These are phyloP conservation scores for Crassisporium funariophilum DNA, from an alignment of 768 basidiomycete genomes.

Conservation along the genomic window DNA sequence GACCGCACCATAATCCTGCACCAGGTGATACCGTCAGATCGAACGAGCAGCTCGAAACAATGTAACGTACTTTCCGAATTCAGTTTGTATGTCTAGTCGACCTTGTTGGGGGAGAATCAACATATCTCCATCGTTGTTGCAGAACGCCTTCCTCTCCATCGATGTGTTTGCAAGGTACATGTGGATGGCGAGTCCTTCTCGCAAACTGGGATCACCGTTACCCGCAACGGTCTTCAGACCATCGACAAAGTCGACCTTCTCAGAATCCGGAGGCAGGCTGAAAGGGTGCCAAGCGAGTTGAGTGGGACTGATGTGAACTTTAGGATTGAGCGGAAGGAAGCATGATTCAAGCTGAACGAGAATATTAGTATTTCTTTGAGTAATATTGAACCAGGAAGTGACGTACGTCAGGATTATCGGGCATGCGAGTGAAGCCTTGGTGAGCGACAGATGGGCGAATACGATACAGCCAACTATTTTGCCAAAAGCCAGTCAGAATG, in stretches of 20 bases:
- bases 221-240: conserved; percentile 66
- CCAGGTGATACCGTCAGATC: conserved; percentile 3
- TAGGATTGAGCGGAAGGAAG: conserved; percentile 61
- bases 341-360: conserved; percentile 56
- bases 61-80: conserved; percentile 55
- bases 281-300: conserved; percentile 71
- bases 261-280: conserved; percentile 45
- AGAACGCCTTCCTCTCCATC: conserved; percentile 63
- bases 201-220: conserved; percentile 61
- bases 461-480: conserved; percentile 68
- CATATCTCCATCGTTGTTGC: conserved; percentile 67
- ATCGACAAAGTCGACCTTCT: conserved; percentile 54
- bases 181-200: conserved; percentile 66
- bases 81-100: conserved; percentile 67
- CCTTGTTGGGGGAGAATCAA: conserved; percentile 68
- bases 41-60: neutral
- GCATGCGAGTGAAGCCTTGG: conserved; percentile 56
- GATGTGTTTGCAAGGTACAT: conserved; percentile 61
- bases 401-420: conserved; percentile 61
- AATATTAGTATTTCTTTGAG: neutral
- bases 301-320: conserved; percentile 61
- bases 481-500: too few relatives aligned
- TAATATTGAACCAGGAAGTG: neutral
- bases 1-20: conserved; percentile 60
- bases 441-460: conserved; percentile 71